Evolutionary conservation across 2,329 filamentous ascomycete genomes (phyloP), one percentile per base, ranked within the genome.

Genomic region (Pseudocercospora crystallina): DNA sequence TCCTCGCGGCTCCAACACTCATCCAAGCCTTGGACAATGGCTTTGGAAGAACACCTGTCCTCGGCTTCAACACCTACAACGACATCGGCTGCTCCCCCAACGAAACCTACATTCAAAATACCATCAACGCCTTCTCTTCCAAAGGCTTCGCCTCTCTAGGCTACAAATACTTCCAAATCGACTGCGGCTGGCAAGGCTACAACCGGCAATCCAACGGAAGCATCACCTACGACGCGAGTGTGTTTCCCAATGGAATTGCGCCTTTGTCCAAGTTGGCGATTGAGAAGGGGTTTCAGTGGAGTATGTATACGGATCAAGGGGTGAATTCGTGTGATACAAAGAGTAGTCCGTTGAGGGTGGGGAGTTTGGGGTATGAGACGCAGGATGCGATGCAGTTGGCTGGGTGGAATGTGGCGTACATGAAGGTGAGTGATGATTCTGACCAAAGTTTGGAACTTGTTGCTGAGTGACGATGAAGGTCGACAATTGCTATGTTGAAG

Each of bases 171-270:
- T 76, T 83, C 30, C 81, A 79, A 0, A 73, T 76, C 0, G 82
- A 85, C 58, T 84, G 80, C 47, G 81, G 82, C 0, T 85, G 81
- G 82, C 73, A 67, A 5, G 63, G 70, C 3, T 49, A 35, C 15
- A 51, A 64, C 2, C 65, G 71, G 45, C 53, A 77, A 33, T 61
- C 67, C 0, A 65, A 79, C 8, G 76, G 75, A 1, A 69, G 69
- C 14, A 65, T 81, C 2, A 73, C 76, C 10, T 82, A 77, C 73
- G 78, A 82, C 47, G 56, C 65, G 5, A 71, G 65, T 0, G 59
- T 74, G 1, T 82, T 82, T 29, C 80, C 80, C 0, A 76, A 76
- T 0, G 77, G 76, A 0, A 72, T 78, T 12, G 71, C 69, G 15
- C 76, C 72, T 1, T 62, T 82, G 3, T 75, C 76, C 1, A 72